Percentiles rank a stretch among this genome's conserved stretches.
phyloP scores from a whole-genome alignment of 192 early-diverging fungal genomes.

The Backusella mclennaniae region DNA sequence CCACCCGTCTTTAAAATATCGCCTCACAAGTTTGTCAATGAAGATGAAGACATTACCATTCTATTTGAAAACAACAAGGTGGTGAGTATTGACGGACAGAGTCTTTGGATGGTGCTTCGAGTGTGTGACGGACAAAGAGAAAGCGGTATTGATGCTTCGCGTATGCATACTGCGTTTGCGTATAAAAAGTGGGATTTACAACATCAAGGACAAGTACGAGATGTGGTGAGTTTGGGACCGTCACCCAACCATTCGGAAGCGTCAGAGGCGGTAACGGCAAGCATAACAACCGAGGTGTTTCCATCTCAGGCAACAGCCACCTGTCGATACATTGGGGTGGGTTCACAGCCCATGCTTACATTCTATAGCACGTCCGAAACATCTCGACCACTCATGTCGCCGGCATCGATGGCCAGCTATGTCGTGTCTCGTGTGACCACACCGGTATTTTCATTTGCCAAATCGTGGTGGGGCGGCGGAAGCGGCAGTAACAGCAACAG shows the following conservation, averaged over 20 bases:
- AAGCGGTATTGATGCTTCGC: conserved; percentile 21
- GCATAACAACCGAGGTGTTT: not conserved
- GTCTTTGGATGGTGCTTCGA: conserved; percentile 52
- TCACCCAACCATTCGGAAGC: not conserved
- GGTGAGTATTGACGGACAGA: conserved; percentile 56
- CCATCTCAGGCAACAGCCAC: conserved; percentile 20
- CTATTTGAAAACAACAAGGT: conserved; percentile 47
- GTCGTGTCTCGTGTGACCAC: conserved; percentile 49
- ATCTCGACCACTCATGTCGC: conserved; percentile 48
- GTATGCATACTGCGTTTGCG: conserved; percentile 39
- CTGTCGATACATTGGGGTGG: conserved; percentile 54
- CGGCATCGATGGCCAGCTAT: conserved; percentile 48
- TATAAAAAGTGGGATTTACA: conserved; percentile 56
- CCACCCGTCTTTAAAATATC: conserved; percentile 23
- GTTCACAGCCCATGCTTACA: conserved; percentile 55
- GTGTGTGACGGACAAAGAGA: conserved; percentile 44
- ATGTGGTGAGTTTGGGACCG: conserved; percentile 48
- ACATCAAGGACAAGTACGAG: conserved; percentile 40
- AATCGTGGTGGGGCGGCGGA: conserved; percentile 57
- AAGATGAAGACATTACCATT: conserved; percentile 57
- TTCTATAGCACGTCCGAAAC: conserved; percentile 52
- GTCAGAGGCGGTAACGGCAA: not conserved
- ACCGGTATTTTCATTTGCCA: conserved; percentile 69
- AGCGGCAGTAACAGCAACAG: not conserved
- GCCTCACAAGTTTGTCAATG: conserved; percentile 24